Percentiles rank a stretch among this genome's conserved stretches.
Conservation (phyloP, 2,329 filamentous ascomycete genomes). For the Diaporthe sp. region DNA sequence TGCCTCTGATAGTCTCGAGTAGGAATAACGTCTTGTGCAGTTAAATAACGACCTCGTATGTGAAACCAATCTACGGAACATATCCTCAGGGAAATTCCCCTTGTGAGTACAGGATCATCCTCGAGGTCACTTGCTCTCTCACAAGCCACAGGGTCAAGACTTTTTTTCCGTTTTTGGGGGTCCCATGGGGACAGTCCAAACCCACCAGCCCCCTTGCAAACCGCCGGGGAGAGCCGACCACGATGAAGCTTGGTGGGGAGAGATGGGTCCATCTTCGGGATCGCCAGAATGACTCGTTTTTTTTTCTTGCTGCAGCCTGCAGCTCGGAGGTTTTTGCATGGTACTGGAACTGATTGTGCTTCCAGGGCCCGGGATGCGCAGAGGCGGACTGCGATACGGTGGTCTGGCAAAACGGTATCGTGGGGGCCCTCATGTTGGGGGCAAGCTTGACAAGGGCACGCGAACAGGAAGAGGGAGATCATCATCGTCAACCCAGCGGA, state of each 20-base stretch:
- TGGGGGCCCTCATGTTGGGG: not conserved
- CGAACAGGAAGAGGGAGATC: constrained; percentile 21
- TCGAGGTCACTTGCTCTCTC: not conserved
- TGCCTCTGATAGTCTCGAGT: not conserved
- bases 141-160: constrained; percentile 1
- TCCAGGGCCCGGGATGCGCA: constrained; percentile 2
- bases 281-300: constrained; percentile 29
- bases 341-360: constrained; percentile 12
- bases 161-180: constrained; percentile 17
- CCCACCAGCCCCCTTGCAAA: constrained; percentile 30
- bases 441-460: not conserved
- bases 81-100: not conserved
- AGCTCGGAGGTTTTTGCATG: constrained; percentile 5
- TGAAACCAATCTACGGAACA: not conserved
- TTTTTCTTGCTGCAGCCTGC: constrained; percentile 10
- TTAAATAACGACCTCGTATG: not conserved
- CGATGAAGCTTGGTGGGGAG: constrained; percentile 22
- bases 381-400: constrained; percentile 1
- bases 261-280: constrained; percentile 26
- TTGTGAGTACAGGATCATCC: not conserved
- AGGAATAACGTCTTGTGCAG: not conserved
- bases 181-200: constrained; percentile 7
- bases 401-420: constrained; percentile 1
- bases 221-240: constrained; percentile 32
- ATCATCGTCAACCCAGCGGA: not conserved